Conservation (phyloP, 768 basidiomycete species). For the Hortiboletus flavorubellus region DNA sequence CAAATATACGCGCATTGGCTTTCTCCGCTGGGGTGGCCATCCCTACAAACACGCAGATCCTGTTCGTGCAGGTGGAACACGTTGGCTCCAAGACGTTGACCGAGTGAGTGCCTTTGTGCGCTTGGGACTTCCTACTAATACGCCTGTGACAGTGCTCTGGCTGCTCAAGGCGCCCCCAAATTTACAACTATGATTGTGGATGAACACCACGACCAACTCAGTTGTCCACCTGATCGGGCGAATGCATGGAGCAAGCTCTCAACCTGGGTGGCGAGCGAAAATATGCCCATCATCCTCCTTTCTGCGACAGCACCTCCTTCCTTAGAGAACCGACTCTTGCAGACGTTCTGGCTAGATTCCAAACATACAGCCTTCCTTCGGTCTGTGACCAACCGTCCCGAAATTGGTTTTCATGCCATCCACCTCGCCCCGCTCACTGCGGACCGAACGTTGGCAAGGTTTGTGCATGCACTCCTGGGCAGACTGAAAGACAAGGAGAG, state of each 20-base stretch:
- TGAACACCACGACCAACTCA: slow-evolving; percentile 9
- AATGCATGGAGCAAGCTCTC: neutral
- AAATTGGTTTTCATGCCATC: neutral
- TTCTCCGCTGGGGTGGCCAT: neutral
- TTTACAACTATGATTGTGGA: neutral
- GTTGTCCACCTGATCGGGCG: neutral
- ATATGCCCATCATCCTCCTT: neutral
- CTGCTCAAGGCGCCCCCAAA: neutral
- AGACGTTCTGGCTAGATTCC: neutral
- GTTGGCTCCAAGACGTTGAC: neutral
- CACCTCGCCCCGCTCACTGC: neutral
- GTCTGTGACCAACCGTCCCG: neutral
- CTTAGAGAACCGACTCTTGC: neutral
- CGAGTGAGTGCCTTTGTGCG: neutral
- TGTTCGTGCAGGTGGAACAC: slow-evolving; percentile 11
- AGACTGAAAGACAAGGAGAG: neutral
- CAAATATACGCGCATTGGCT: neutral
- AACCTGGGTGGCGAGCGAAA: neutral
- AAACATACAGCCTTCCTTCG: neutral
- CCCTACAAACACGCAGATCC: neutral
- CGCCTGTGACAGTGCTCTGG: neutral
- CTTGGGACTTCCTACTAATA: neutral
- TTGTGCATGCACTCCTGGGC: neutral
- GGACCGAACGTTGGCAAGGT: neutral
- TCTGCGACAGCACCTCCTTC: neutral